Conservation (phyloP, 2,329 filamentous ascomycete species). For the Sphaceloma murrayae region DNA sequence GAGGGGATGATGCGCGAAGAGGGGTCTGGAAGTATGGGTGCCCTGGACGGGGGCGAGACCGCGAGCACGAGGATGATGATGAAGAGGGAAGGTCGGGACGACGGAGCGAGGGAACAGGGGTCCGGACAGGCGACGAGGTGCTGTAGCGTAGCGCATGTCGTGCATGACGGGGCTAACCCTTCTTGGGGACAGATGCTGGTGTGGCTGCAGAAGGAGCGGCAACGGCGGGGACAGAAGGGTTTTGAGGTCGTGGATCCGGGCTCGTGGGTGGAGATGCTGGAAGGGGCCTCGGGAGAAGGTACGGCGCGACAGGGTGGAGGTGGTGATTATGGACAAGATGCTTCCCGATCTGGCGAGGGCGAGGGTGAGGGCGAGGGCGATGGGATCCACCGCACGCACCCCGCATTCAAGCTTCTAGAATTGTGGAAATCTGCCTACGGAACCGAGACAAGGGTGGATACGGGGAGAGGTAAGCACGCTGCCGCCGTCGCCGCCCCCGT, state of each 20-base stretch:
- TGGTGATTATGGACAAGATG: too few relatives aligned
- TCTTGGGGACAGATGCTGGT: constrained; percentile 40
- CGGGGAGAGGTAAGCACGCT: too few relatives aligned
- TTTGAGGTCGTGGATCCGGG: constrained; percentile 35
- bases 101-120: neutral
- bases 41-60: too few relatives aligned
- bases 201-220: constrained; percentile 34
- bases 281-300: constrained; percentile 24
- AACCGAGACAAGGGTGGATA: too few relatives aligned
- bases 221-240: constrained; percentile 19
- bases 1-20: constrained; percentile 25
- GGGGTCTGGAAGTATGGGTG: constrained; percentile 12
- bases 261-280: constrained; percentile 37
- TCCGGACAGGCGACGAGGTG: constrained; percentile 16
- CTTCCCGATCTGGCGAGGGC: too few relatives aligned
- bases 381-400: constrained; percentile 29
- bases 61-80: neutral
- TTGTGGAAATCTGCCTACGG: constrained; percentile 42
- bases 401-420: constrained; percentile 39
- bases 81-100: constrained; percentile 6
- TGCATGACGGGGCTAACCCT: constrained; percentile 38
- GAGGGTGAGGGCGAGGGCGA: constrained; percentile 16
- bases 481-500: too few relatives aligned
- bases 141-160: constrained; percentile 38
- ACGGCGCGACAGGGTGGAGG: too few relatives aligned